Base-by-base conservation (phyloP, 2,329 filamentous ascomycete species). In the Fusarium buharicum region DNA sequence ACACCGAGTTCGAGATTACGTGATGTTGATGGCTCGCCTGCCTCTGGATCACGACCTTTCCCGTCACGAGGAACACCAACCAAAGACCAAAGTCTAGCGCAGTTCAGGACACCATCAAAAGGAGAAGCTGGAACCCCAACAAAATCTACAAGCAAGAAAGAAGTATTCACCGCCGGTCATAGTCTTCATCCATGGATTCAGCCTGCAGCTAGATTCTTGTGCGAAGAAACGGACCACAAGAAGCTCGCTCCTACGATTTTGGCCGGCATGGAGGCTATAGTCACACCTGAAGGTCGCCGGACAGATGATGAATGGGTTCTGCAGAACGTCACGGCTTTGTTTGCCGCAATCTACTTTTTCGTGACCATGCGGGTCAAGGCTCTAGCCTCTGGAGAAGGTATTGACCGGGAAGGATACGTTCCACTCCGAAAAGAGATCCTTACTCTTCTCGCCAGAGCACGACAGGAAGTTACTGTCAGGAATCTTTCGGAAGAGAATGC, bases 171-270 rank as follows among this genome's bases (percentile, higher is more conserved):
- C 4, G 66, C 10, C 71, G 37, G 75, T 50, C 75, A 75, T 45
- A 69, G 73, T n/a, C 71, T 85, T 5, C 86, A 88, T 0, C 76
- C 78, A 7, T 96, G 91, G 90, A 80, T 89, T n/a, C 86, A 87
- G 70, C 85, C 88, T 1, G 82, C 85, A 1, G 86, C 92, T 9
- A 84, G 90, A 20, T 83, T 82, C 55, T 75, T 96, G 11, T 77
- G 90, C 72, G 82, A 81, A 34, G 81, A 84, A 20, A 81, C 92
- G 10, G 80, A 82, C 1, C 85, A 87, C 1, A 81, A 84, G 7
- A 81, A 79, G 4, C 82, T 93, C 4, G 86, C 86, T 1, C 90
- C 90, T 0, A 90, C 92, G 50, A 84, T 96, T 1, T 85, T 91
- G 44, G 89, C 91, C 0, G 92, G 91, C 1, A 82, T 93, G 47